phyloP scores from a whole-genome alignment of 169 alveolate genomes.

The Besnoitia besnoiti region DNA sequence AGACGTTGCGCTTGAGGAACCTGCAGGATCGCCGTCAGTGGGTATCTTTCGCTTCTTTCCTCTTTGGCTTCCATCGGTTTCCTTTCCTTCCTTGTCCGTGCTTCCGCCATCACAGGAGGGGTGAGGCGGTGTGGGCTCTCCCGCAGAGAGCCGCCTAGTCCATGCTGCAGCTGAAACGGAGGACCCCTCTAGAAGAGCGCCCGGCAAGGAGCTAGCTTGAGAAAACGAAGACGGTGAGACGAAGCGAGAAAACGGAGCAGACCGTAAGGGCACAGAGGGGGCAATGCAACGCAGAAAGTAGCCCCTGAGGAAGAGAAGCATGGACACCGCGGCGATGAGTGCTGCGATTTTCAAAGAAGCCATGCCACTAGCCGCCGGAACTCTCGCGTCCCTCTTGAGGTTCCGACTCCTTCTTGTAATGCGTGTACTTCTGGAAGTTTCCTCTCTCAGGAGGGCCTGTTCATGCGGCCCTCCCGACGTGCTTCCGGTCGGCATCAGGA shows the following conservation, averaged over 20 bases:
- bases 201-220: too few species aligned
- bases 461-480: too few species aligned
- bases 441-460: too few species aligned
- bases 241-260: neutral
- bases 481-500: too few species aligned
- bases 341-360: neutral
- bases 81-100: neutral
- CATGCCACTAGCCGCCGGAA: too few species aligned
- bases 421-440: too few species aligned
- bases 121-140: neutral
- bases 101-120: neutral
- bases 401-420: too few species aligned
- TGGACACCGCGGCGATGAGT: neutral
- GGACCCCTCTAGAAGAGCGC: neutral
- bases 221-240: too few species aligned
- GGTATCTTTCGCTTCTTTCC: neutral
- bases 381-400: too few species aligned
- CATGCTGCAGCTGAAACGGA: neutral
- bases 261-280: neutral
- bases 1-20: neutral
- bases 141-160: neutral
- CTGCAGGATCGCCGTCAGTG: neutral
- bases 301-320: neutral
- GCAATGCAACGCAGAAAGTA: neutral
- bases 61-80: neutral